Evolutionary conservation across 805 yeast genomes (phyloP).

Genomic region (Blastobotrys attinorum): DNA sequence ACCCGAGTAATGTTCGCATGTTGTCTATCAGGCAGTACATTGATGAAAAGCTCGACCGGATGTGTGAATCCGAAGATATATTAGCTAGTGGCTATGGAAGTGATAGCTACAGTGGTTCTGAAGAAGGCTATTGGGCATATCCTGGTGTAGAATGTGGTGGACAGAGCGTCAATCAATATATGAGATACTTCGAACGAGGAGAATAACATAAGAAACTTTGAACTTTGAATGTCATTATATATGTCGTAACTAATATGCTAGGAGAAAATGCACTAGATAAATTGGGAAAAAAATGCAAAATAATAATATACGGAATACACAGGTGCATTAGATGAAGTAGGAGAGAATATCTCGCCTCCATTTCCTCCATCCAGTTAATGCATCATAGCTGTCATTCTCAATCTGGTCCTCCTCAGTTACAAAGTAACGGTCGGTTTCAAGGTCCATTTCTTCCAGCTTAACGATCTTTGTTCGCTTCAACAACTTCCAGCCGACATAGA

Average conservation of each 20-base stretch:
- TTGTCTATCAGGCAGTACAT: not conserved
- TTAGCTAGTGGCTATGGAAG: too few species aligned
- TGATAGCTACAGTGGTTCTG: too few species aligned
- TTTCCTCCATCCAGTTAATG: conserved; percentile 14
- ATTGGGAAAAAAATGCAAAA: too few species aligned
- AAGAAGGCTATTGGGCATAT: too few species aligned
- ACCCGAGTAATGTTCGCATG: conserved; percentile 3
- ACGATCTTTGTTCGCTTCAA: conserved; percentile 56
- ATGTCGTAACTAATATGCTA: too few species aligned
- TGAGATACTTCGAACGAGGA: too few species aligned
- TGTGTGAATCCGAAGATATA: too few species aligned
- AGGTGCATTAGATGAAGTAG: conserved; percentile 7
- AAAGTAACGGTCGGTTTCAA: conserved; percentile 66
- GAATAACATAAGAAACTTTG: too few species aligned
- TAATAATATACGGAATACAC: not conserved
- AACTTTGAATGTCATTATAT: not conserved
- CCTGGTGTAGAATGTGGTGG: too few species aligned
- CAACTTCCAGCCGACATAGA: conserved; percentile 52
- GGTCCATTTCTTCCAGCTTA: conserved; percentile 62
- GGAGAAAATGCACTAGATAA: too few species aligned
- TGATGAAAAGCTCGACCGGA: not conserved
- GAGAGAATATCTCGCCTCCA: not conserved
- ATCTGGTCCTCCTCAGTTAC: conserved; percentile 43
- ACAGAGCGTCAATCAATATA: too few species aligned
- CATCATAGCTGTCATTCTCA: conserved; percentile 32